A percentile compares a stretch with the other conserved stretches of the same genome.
phyloP scores from a whole-genome alignment of 768 basidiomycete species.

The Naganishia onofrii region DNA sequence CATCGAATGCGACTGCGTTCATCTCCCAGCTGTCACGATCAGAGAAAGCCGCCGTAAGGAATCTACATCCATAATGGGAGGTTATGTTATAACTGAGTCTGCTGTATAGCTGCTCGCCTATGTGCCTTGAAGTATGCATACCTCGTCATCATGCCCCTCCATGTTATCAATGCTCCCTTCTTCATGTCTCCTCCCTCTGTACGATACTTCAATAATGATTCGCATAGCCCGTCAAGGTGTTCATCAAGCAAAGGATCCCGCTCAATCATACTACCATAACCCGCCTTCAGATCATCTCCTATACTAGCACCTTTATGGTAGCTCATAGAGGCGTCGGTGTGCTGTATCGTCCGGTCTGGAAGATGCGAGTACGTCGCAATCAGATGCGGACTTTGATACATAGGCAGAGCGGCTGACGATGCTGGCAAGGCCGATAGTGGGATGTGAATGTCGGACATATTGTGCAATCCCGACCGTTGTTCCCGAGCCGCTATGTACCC shows the following conservation, averaged over 20 bases:
- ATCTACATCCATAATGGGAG: constrained; percentile 33
- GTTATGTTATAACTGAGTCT: background rate
- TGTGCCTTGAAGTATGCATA: constrained; percentile 24
- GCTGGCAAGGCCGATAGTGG: constrained; percentile 31
- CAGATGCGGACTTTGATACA: constrained; percentile 42
- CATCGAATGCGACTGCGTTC: constrained; percentile 47
- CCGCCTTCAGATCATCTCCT: constrained; percentile 46
- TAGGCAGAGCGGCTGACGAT: background rate
- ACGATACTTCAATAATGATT: constrained; percentile 35
- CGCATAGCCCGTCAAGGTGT: constrained; percentile 50
- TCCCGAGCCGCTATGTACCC: too few species aligned
- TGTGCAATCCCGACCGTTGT: background rate
- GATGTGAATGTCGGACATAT: constrained; percentile 22
- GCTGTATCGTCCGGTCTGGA: constrained; percentile 40
- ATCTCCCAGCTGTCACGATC: constrained; percentile 50
- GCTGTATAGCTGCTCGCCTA: background rate
- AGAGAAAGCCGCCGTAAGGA: constrained; percentile 51
- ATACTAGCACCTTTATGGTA: constrained; percentile 44
- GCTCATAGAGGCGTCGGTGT: constrained; percentile 43
- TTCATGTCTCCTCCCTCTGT: constrained; percentile 31
- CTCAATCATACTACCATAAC: constrained; percentile 45
- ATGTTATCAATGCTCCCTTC: constrained; percentile 47
- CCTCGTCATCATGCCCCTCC: constrained; percentile 53
- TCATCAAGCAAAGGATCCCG: constrained; percentile 46
- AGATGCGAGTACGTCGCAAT: constrained; percentile 49